Conservation (phyloP, 805 yeast genomes). For the Candida odintsovae region DNA sequence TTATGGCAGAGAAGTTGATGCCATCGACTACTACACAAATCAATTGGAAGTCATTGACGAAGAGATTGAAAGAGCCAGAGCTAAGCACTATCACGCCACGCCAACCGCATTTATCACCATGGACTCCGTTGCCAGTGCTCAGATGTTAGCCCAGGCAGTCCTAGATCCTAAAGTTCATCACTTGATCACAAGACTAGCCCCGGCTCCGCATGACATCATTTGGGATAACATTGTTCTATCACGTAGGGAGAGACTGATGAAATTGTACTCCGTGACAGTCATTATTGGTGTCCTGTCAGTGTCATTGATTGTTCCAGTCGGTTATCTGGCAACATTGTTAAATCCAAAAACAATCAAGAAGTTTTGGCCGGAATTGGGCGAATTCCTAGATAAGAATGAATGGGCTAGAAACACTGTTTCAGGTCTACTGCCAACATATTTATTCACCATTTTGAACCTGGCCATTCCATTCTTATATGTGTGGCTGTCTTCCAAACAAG, state of each 20-base stretch:
- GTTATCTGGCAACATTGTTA: constrained; percentile 76
- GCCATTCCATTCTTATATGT: constrained; percentile 72
- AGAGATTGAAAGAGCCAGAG: constrained; percentile 63
- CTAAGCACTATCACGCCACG: constrained; percentile 69
- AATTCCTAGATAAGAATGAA: constrained; percentile 35
- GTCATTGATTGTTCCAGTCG: constrained; percentile 75
- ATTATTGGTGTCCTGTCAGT: constrained; percentile 50
- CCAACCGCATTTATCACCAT: constrained; percentile 92
- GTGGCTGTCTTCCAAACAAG: constrained; percentile 67
- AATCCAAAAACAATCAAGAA: constrained; percentile 73
- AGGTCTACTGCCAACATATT: constrained; percentile 84
- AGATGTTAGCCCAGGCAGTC: constrained; percentile 93
- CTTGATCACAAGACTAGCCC: constrained; percentile 79
- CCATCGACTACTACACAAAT: constrained; percentile 68
- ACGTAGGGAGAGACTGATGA: constrained; percentile 58
- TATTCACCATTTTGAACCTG: constrained; percentile 80
- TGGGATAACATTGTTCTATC: constrained; percentile 88
- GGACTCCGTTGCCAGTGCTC: constrained; percentile 94
- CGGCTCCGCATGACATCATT: constrained; percentile 91
- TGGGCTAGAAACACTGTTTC: constrained; percentile 81
- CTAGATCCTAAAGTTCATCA: constrained; percentile 84
- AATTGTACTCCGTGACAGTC: constrained; percentile 36
- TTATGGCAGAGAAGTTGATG: constrained; percentile 70
- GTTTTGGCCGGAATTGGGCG: constrained; percentile 81
- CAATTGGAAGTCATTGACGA: constrained; percentile 64